Conservation (phyloP, 805 yeast genomes). For the Yarrowia sp. region DNA sequence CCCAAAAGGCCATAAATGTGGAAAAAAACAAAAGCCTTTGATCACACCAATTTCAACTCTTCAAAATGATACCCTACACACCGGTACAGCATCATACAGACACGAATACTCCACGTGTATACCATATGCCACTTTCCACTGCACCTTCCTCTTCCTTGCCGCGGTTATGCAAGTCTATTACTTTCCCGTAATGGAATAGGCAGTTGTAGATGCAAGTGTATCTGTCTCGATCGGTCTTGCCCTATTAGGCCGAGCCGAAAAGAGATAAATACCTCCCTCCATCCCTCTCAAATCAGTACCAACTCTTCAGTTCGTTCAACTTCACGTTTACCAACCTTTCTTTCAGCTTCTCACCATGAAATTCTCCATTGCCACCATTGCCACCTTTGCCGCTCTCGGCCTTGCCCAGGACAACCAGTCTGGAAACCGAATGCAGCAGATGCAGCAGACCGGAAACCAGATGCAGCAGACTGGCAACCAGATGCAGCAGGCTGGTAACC, state of each 20-base stretch:
- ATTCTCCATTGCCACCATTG: slow-evolving; percentile 5
- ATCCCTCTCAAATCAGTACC: not conserved
- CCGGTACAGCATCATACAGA: too few relatives aligned
- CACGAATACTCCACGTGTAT: too few relatives aligned
- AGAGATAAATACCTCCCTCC: not conserved
- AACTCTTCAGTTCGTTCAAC: slow-evolving; percentile 7
- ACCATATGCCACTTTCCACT: not conserved
- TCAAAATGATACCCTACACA: too few relatives aligned
- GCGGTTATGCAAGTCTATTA: not conserved
- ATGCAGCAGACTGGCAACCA: not conserved
- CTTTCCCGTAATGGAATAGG: slow-evolving; percentile 9
- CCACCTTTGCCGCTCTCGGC: slow-evolving; percentile 12
- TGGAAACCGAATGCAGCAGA: not conserved
- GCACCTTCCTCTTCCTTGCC: not conserved
- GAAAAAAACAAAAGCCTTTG: too few relatives aligned
- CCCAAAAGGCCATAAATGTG: too few relatives aligned
- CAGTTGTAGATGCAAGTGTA: not conserved
- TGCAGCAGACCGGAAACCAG: not conserved
- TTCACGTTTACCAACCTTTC: not conserved
- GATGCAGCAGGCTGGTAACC: not conserved
- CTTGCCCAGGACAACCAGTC: slow-evolving; percentile 2
- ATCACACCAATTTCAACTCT: too few relatives aligned
- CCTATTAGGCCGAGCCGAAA: not conserved
- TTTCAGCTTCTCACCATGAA: slow-evolving; percentile 13
- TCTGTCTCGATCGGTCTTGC: not conserved